Percentiles rank a stretch among this genome's conserved stretches.
Evolutionary conservation across 2,329 filamentous ascomycete genomes (phyloP).

Genomic region (Xylariaceae sp.): DNA sequence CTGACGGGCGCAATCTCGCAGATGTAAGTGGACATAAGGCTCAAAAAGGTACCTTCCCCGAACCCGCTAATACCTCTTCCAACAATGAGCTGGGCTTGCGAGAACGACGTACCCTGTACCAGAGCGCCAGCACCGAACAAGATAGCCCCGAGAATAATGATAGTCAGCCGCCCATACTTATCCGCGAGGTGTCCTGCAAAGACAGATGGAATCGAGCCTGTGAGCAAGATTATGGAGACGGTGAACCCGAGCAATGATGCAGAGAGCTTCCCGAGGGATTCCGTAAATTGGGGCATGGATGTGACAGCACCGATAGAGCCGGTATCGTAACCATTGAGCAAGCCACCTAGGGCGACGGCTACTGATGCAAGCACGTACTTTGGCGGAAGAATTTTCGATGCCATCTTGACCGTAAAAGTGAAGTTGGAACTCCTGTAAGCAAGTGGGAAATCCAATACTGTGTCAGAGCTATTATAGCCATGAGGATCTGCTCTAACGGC

Average conservation of each 20-base stretch:
- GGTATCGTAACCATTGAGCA: slow-evolving; percentile 48
- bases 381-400: slow-evolving; percentile 23
- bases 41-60: slow-evolving; percentile 64
- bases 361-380: slow-evolving; percentile 44
- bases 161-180: slow-evolving; percentile 55
- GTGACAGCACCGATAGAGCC: slow-evolving; percentile 46
- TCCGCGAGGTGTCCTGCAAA: slow-evolving; percentile 63
- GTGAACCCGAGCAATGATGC: slow-evolving; percentile 62
- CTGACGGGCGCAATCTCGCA: slow-evolving; percentile 64
- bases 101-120: slow-evolving; percentile 56
- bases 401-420: slow-evolving; percentile 10
- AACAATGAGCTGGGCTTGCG: slow-evolving; percentile 59
- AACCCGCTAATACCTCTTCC: slow-evolving; percentile 63
- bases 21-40: slow-evolving; percentile 65
- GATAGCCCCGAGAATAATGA: slow-evolving; percentile 55
- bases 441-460: no score
- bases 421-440: no score
- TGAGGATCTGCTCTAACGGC: no score
- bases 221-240: slow-evolving; percentile 65
- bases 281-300: slow-evolving; percentile 43
- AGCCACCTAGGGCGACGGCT: slow-evolving; percentile 43
- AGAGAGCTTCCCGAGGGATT: slow-evolving; percentile 54
- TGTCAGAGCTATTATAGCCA: no score
- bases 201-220: slow-evolving; percentile 62
- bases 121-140: slow-evolving; percentile 60